Evolutionary conservation across 257 asterid species (phyloP).

Genomic region (Solanum arcanum): DNA sequence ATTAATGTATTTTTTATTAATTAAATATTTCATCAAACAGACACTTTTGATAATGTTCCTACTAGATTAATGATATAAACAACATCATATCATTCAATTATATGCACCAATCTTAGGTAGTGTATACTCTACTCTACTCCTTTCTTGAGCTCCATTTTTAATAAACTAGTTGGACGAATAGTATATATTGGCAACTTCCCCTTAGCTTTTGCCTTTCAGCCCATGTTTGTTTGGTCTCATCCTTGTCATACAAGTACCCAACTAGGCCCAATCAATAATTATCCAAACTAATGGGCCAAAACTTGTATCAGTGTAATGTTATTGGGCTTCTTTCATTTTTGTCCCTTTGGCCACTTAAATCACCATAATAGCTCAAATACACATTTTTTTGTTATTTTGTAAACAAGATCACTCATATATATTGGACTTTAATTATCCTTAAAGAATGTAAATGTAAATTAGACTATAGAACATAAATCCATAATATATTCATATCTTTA

Average conservation of each 20-base stretch:
- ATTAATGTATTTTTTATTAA: no score
- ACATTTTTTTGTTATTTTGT: neutral
- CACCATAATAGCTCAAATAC: neutral
- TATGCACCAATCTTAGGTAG: neutral
- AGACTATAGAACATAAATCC: neutral
- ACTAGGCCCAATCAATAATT: neutral
- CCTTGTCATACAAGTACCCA: neutral
- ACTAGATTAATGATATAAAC: no score
- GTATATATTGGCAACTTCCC: neutral
- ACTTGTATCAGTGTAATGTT: neutral
- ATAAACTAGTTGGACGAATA: neutral
- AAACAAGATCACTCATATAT: neutral
- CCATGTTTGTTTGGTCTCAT: neutral
- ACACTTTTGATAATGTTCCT: no score
- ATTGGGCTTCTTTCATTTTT: neutral
- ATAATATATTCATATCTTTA: neutral
- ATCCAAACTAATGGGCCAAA: neutral
- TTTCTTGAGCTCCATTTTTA: neutral
- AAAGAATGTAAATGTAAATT: neutral
- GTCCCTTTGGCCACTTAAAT: neutral
- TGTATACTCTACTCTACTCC: neutral
- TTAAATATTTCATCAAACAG: no score
- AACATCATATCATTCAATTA: no score
- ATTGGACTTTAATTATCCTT: neutral
- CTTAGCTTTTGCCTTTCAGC: neutral